A percentile compares a stretch with the other conserved stretches of the same genome.
phyloP scores from a whole-genome alignment of 768 basidiomycete species.

The Mycena amicta region DNA sequence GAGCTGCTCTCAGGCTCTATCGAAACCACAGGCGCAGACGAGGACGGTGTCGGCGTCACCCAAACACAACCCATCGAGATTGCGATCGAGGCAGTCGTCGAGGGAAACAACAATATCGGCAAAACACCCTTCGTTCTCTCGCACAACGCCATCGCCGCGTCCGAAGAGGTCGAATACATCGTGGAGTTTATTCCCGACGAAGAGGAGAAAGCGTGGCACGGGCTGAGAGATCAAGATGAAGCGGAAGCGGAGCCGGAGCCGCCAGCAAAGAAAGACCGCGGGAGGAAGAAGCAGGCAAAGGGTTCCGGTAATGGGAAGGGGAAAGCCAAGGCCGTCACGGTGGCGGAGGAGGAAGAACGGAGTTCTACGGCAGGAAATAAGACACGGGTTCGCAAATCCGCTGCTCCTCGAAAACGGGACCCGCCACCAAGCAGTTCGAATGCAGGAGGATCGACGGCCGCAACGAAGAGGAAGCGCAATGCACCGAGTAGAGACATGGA shows the following conservation, averaged over 20 bases:
- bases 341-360: too few species aligned
- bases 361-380: not conserved
- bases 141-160: not conserved
- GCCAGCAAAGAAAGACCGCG: not conserved
- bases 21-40: not conserved
- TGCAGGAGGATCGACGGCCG: too few species aligned
- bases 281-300: not conserved
- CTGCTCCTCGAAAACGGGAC: not conserved
- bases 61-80: not conserved
- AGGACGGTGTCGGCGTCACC: too few species aligned
- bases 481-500: not conserved
- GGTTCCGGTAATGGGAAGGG: too few species aligned
- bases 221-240: too few species aligned
- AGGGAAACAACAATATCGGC: not conserved
- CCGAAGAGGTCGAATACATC: not conserved
- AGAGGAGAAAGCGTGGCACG: not conserved
- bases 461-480: not conserved
- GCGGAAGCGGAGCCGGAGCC: not conserved
- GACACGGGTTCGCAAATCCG: not conserved
- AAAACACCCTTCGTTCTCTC: not conserved
- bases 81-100: not conserved
- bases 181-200: conserved; percentile 1
- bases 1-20: not conserved
- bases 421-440: not conserved
- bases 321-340: not conserved